These are phyloP conservation scores for Phylloporus rhodoxanthus DNA, from an alignment of 768 basidiomycete species.

Conservation along the genomic window DNA sequence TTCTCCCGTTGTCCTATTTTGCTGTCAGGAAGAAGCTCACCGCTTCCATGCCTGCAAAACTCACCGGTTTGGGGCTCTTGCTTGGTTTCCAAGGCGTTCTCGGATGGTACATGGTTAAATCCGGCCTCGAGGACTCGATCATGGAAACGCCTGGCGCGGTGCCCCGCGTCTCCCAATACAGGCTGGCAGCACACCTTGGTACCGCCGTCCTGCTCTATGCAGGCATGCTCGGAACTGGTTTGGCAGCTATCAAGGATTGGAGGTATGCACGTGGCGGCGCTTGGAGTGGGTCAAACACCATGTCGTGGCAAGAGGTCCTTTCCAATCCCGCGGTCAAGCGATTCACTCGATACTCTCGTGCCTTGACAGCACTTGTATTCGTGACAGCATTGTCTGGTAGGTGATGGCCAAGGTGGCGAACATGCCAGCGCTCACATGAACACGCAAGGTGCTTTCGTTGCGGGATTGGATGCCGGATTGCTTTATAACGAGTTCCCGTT, in stretches of 20 bases:
- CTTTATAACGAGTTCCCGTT: constrained; percentile 98
- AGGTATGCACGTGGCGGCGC: constrained; percentile 52
- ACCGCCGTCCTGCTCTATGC: constrained; percentile 87
- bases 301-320: constrained; percentile 42
- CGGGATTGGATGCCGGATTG: constrained; percentile 93
- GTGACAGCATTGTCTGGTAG: constrained; percentile 88
- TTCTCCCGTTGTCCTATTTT: constrained; percentile 82
- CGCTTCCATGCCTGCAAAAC: constrained; percentile 50
- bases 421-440: constrained; percentile 1
- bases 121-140: constrained; percentile 80
- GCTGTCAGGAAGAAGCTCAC: constrained; percentile 64
- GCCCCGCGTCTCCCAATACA: constrained; percentile 94
- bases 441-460: constrained; percentile 86
- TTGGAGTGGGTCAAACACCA: constrained; percentile 52
- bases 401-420: constrained; percentile 10
- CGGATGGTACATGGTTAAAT: constrained; percentile 99
- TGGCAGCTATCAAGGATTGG: constrained; percentile 75
- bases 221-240: constrained; percentile 82
- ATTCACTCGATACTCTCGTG: constrained; percentile 56
- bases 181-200: constrained; percentile 92
- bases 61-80: constrained; percentile 68
- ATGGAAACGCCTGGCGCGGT: constrained; percentile 78
- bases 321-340: constrained; percentile 50
- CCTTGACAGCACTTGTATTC: constrained; percentile 74
- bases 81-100: constrained; percentile 89